Conservation (phyloP, 495 filamentous ascomycete species). For the Neurospora discreta region DNA sequence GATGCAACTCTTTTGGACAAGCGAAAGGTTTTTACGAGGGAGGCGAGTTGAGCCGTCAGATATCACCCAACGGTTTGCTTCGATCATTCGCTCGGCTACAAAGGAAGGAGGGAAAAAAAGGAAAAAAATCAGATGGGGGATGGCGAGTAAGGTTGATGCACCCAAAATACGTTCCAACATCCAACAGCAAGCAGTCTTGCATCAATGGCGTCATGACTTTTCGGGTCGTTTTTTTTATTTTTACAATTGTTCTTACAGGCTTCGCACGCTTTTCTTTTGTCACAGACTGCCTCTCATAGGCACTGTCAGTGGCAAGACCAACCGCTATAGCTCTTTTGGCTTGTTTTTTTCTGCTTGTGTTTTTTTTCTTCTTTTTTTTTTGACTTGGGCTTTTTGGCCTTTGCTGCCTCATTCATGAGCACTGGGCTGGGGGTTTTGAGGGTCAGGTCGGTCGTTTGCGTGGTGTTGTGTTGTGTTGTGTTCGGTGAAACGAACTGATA, state of each 20-base stretch:
- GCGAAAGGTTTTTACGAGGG: not conserved
- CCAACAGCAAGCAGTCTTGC: conserved; percentile 9
- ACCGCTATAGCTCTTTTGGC: not conserved
- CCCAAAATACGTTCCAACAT: conserved; percentile 9
- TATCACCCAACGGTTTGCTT: conserved; percentile 57
- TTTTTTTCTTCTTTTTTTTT: too few relatives aligned
- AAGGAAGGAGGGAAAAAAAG: not conserved
- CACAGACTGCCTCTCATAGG: not conserved
- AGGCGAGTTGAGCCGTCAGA: conserved; percentile 40
- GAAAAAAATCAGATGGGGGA: conserved; percentile 9
- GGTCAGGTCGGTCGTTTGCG: conserved; percentile 1
- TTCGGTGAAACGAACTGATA: conserved; percentile 1
- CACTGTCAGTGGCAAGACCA: not conserved
- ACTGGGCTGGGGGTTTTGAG: conserved; percentile 1
- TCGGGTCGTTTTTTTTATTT: conserved; percentile 11
- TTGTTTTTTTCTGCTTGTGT: conserved; percentile 5
- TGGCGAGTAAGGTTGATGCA: not conserved
- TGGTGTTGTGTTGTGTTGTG: conserved; percentile 7
- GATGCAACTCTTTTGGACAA: not conserved
- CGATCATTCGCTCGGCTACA: conserved; percentile 19
- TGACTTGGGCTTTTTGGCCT: not conserved
- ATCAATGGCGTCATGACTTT: conserved; percentile 19
- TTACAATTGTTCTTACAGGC: not conserved
- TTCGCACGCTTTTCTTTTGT: not conserved
- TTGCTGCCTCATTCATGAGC: not conserved